Evolutionary conservation across 106 monocot species (phyloP).

Genomic region (Phalaenopsis equestris): DNA sequence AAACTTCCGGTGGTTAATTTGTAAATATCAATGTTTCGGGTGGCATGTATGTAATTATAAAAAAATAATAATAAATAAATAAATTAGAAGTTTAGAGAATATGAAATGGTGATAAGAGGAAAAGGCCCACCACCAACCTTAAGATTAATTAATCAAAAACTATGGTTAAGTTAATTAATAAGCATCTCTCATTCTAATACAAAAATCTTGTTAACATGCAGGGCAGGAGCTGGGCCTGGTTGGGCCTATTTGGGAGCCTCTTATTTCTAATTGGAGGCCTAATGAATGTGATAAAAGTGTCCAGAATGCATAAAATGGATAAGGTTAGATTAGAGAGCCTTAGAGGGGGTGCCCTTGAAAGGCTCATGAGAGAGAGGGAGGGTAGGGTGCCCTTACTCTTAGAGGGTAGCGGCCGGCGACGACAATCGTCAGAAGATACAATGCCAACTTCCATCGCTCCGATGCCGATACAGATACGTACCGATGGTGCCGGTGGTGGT

Average conservation of each 20-base stretch:
- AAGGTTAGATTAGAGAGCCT: conserved; percentile 63
- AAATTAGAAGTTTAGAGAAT: too few relatives aligned
- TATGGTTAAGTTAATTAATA: too few relatives aligned
- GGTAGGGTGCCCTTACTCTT: conserved; percentile 45
- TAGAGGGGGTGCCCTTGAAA: conserved; percentile 61
- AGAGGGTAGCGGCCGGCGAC: conserved; percentile 16
- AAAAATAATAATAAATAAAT: too few relatives aligned
- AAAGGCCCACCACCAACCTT: too few relatives aligned
- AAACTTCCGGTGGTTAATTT: too few relatives aligned
- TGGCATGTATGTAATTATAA: too few relatives aligned
- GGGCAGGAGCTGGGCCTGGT: conserved; percentile 59
- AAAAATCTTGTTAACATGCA: conserved; percentile 12
- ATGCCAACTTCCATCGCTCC: background rate
- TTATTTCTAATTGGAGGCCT: conserved; percentile 58
- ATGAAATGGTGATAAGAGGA: too few relatives aligned
- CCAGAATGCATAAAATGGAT: conserved; percentile 81
- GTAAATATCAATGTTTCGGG: too few relatives aligned
- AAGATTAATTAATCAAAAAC: too few relatives aligned
- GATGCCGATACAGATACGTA: background rate
- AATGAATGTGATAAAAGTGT: conserved; percentile 69
- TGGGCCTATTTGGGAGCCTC: conserved; percentile 53
- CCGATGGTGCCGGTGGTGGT: too few relatives aligned
- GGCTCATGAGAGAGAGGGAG: conserved; percentile 50
- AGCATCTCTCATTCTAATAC: background rate
- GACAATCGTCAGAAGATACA: background rate